phyloP scores from a whole-genome alignment of 257 asterid species.

The Cynanchum wilfordii region DNA sequence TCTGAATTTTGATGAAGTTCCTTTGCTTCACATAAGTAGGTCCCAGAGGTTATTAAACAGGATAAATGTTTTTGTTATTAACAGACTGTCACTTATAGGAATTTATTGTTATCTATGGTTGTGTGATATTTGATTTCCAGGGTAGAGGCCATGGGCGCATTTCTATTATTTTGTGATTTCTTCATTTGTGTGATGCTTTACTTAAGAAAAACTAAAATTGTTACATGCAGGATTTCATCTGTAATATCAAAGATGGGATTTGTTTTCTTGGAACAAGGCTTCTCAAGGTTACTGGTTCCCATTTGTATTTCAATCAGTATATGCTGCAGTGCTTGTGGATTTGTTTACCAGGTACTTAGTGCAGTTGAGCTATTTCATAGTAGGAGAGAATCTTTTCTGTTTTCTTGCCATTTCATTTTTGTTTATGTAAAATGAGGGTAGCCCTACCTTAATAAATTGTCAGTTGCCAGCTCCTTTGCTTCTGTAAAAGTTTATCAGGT shows the following conservation, averaged over 20 bases:
- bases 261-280: slow-evolving; percentile 87
- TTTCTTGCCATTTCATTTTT: not conserved
- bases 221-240: slow-evolving; percentile 71
- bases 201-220: not conserved
- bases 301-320: slow-evolving; percentile 69
- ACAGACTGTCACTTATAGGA: not conserved
- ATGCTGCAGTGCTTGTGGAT: slow-evolving; percentile 91
- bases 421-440: not conserved
- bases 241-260: slow-evolving; percentile 93
- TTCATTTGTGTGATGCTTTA: not conserved
- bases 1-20: not conserved
- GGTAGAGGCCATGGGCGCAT: not conserved
- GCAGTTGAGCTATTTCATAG: not conserved
- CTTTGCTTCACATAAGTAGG: not conserved
- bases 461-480: not conserved
- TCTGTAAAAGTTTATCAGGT: not conserved
- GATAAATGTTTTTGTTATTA: not conserved
- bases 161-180: not conserved
- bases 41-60: not conserved
- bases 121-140: not conserved
- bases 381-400: not conserved
- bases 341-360: slow-evolving; percentile 66
- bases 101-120: not conserved
- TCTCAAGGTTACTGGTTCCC: slow-evolving; percentile 69
- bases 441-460: not conserved